Evolutionary conservation across 148 eudicot species (phyloP).

Genomic region (Drosera capensis): DNA sequence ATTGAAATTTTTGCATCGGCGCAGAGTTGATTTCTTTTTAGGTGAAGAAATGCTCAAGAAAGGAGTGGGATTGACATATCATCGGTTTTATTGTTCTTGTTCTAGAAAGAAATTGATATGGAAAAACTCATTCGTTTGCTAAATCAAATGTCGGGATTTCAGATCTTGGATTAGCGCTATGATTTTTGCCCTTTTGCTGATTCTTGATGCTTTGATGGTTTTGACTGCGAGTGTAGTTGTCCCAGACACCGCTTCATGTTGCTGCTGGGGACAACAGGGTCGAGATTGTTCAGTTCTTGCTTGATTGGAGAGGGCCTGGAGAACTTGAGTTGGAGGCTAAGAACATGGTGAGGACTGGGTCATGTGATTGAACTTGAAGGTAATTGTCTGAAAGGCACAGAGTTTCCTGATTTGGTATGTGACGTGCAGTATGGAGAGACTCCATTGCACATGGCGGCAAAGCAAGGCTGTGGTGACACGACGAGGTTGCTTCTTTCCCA

Average conservation of each 20-base stretch:
- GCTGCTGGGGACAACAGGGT: constrained; percentile 78
- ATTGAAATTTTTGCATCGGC: too few species aligned
- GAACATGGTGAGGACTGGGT: constrained; percentile 57
- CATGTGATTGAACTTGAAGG: background rate
- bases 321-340: constrained; percentile 80
- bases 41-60: too few species aligned
- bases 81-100: too few species aligned
- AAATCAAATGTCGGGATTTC: too few species aligned
- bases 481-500: constrained; percentile 77
- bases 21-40: too few species aligned
- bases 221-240: constrained; percentile 42
- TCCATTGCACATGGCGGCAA: constrained; percentile 98
- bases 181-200: background rate
- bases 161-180: background rate
- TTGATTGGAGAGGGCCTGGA: constrained; percentile 53
- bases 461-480: constrained; percentile 89
- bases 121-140: too few species aligned
- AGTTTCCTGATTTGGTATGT: background rate
- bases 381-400: background rate
- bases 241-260: constrained; percentile 89
- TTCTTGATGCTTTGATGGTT: background rate
- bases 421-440: constrained; percentile 88
- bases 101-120: too few species aligned
- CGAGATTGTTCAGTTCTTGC: constrained; percentile 60
- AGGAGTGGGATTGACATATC: too few species aligned